Percentiles rank a stretch among this genome's conserved stretches.
Conservation (phyloP, 305 asterid species). For the Solanum hybrid region DNA sequence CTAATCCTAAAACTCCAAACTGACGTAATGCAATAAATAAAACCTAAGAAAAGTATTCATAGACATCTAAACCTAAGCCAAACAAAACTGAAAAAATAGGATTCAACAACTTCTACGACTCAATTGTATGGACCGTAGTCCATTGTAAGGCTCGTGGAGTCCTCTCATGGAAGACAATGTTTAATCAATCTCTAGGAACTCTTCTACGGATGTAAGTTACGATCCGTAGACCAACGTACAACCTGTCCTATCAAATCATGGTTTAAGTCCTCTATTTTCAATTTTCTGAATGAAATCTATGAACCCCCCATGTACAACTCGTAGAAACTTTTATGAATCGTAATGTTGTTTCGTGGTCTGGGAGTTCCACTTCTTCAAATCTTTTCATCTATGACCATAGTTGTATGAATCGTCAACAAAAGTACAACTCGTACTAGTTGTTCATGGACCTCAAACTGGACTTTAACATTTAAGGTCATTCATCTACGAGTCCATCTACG, state of each 20-base stretch:
- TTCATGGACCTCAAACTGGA: background rate
- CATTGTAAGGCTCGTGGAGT: background rate
- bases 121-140: background rate
- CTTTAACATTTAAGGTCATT: background rate
- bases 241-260: too few relatives aligned
- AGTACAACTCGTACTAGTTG: background rate
- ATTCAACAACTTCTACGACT: background rate
- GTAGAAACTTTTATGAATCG: background rate
- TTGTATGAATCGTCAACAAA: background rate
- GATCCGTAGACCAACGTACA: background rate
- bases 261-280: background rate
- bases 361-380: background rate
- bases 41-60: background rate
- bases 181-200: background rate
- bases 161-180: background rate
- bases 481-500: background rate
- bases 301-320: background rate
- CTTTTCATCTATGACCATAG: background rate
- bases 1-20: background rate
- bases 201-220: too few relatives aligned
- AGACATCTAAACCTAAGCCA: background rate
- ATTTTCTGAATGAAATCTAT: background rate
- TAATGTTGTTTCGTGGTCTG: background rate
- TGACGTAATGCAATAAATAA: background rate
- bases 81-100: background rate